These are phyloP conservation scores for Saccharomycopsis lassenensis DNA, from an alignment of 805 yeast genomes.

Conservation along the genomic window DNA sequence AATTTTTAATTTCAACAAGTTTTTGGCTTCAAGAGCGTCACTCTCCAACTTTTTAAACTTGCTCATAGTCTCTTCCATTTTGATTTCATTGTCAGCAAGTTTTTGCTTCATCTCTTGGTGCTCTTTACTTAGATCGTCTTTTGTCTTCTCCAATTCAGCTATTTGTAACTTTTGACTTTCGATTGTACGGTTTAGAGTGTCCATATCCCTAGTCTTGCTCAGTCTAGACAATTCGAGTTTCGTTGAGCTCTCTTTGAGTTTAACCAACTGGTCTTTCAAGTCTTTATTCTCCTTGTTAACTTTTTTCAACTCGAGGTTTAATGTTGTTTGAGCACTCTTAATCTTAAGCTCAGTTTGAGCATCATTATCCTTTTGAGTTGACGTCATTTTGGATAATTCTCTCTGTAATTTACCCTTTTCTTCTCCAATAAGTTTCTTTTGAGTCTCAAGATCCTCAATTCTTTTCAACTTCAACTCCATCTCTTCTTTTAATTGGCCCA, in stretches of 20 bases:
- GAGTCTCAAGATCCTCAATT: slow-evolving; percentile 25
- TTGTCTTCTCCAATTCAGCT: slow-evolving; percentile 14
- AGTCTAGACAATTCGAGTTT: slow-evolving; percentile 14
- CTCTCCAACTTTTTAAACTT: slow-evolving; percentile 29
- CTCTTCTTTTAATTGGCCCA: slow-evolving; percentile 24
- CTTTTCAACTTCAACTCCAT: slow-evolving; percentile 26
- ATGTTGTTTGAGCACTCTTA: slow-evolving; percentile 15
- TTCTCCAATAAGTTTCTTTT: slow-evolving; percentile 23
- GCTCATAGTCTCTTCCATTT: slow-evolving; percentile 21
- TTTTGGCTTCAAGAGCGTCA: slow-evolving; percentile 33
- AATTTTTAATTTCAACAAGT: slow-evolving; percentile 31
- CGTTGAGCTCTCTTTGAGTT: slow-evolving; percentile 19
- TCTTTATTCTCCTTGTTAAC: slow-evolving; percentile 15
- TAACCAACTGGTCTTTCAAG: slow-evolving; percentile 22
- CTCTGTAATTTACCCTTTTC: slow-evolving; percentile 26
- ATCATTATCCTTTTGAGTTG: slow-evolving; percentile 12
- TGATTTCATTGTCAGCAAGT: slow-evolving; percentile 22
- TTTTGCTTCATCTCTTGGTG: slow-evolving; percentile 21
- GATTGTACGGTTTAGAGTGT: slow-evolving; percentile 14
- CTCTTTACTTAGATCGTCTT: slow-evolving; percentile 21
- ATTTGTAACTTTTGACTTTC: slow-evolving; percentile 19
- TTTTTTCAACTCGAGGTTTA: slow-evolving; percentile 16
- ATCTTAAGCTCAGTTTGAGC: slow-evolving; percentile 16
- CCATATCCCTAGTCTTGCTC: slow-evolving; percentile 17
- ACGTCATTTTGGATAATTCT: slow-evolving; percentile 20